These are phyloP conservation scores for Paramecium primaurelia DNA, from an alignment of 73 alveolate genomes.

Conservation along the genomic window DNA sequence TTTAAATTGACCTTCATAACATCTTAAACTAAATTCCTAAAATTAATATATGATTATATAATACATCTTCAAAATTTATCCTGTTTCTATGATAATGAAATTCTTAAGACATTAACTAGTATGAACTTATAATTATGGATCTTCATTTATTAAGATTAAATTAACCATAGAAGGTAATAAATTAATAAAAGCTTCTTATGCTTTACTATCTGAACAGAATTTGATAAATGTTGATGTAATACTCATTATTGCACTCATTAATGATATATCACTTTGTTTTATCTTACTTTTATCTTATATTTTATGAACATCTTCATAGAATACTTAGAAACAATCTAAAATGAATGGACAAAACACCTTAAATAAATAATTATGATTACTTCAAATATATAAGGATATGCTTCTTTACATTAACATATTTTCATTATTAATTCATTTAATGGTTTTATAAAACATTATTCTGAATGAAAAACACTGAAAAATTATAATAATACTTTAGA, in stretches of 20 bases:
- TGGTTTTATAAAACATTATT: neutral
- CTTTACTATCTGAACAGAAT: conserved; percentile 50
- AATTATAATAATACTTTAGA: conserved; percentile 22
- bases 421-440: conserved; percentile 17
- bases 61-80: conserved; percentile 51
- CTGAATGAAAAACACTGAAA: conserved; percentile 39
- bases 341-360: conserved; percentile 53
- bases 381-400: conserved; percentile 10
- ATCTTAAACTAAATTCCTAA: conserved; percentile 47
- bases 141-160: conserved; percentile 54
- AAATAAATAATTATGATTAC: neutral
- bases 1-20: conserved; percentile 51
- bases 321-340: conserved; percentile 51
- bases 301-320: conserved; percentile 36
- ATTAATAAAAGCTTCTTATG: conserved; percentile 49
- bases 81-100: conserved; percentile 48
- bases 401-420: conserved; percentile 38
- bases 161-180: conserved; percentile 57
- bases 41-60: neutral
- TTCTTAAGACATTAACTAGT: conserved; percentile 56
- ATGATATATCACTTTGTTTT: conserved; percentile 13
- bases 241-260: conserved; percentile 53
- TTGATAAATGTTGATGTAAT: conserved; percentile 54
- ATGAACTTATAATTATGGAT: conserved; percentile 44
- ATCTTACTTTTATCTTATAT: conserved; percentile 34